A percentile compares a stretch with the other conserved stretches of the same genome.
phyloP scores from a whole-genome alignment of 75 land plant species.

The Sequoiadendron giganteum region DNA sequence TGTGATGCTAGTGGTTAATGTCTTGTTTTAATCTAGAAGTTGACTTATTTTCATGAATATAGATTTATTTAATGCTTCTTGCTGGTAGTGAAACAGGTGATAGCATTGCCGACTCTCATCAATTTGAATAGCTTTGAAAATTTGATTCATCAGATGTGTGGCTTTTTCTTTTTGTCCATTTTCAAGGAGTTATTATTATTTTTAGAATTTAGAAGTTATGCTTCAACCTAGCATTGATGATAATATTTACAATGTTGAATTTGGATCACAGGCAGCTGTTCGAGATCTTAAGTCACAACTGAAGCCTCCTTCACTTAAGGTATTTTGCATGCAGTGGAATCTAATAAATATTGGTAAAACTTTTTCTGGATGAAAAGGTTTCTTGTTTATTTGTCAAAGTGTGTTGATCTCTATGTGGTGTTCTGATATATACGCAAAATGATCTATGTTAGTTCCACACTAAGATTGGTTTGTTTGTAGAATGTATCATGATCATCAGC shows the following conservation, averaged over 20 bases:
- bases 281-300: constrained; percentile 82
- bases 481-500: no score
- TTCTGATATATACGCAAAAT: no score
- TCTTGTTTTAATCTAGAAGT: not conserved
- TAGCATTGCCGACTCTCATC: not conserved
- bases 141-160: not conserved
- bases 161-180: not conserved
- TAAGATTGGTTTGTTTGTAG: no score
- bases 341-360: not conserved
- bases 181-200: not conserved
- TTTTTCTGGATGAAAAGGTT: not conserved
- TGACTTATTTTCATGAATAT: not conserved
- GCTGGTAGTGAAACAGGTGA: not conserved
- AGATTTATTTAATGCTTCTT: not conserved
- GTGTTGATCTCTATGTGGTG: no score
- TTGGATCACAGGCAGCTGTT: constrained; percentile 65
- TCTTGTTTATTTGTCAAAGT: no score
- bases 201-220: not conserved
- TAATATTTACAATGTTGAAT: not conserved
- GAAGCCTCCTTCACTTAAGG: constrained; percentile 92
- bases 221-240: not conserved
- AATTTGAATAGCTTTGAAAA: not conserved
- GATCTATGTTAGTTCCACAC: no score
- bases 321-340: constrained; percentile 10
- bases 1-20: not conserved